Evolutionary conservation across 2,329 filamentous ascomycete genomes (phyloP), one percentile per base, ranked within the genome.

Genomic region (Cordyceps cicadae): DNA sequence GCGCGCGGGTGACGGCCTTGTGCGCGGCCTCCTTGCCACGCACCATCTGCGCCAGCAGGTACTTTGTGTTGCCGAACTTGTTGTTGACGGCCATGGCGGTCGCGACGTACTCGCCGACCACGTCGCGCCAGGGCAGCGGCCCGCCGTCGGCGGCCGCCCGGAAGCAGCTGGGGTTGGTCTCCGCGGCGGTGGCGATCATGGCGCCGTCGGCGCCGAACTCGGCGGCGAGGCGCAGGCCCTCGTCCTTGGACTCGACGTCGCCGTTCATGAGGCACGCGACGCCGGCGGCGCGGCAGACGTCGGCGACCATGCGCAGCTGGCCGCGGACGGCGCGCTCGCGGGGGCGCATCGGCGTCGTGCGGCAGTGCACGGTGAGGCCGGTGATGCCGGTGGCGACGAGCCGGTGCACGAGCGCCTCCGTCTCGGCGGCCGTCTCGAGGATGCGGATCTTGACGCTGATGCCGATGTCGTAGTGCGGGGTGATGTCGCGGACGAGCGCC

Each of bases 391-490:
- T 99, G 55, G 81, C 82, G 65, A 90, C 89, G 3, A 99, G 85
- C 61, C 84, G 81, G 56, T 86, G 80, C 15, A 99, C 93, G 17
- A 99, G 79, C 1, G 79, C 78, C 67, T 89, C 86, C 0, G 94
- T 99, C 70, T 88, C 77, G 62, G 86, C 87, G 0, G 88, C 78
- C 0, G 87, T 90, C 59, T 92, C 86, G 2, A 99, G 80, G 29
- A 99, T 81, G 54, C 94, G 86, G 62, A 99, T 99, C 79, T 99
- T 99, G 67, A 99, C 94, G 67, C 90, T 96, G 70, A 99, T 94
- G 60, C 93, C 92, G 65, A 99, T 95, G 64, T 92, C 83, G 67
- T 88, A 92, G 43, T 88, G 86, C 19, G 85, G 83, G 3, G 85
- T 84, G 32, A 97, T 88, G 64, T 93, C 83, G 62, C 83, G 79